Evolutionary conservation across 352 stramenopile genomes (phyloP).

Genomic region (Phytophthora ramorum): DNA sequence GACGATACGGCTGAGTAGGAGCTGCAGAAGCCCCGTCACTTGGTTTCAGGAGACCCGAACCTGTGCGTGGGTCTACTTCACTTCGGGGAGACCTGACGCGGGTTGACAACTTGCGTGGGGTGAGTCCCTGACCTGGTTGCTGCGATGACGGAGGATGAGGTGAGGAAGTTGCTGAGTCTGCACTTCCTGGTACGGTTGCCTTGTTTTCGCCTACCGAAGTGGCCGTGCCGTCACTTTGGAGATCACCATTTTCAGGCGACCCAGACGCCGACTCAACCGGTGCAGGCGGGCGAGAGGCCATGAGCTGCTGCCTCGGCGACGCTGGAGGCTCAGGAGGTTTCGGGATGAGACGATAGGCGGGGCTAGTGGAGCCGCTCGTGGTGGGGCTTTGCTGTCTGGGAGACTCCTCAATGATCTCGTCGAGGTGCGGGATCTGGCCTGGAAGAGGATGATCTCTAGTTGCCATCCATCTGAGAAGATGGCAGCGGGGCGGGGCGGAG

Average conservation of each 20-base stretch:
- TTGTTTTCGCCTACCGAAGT: background rate
- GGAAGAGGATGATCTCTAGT: slow-evolving; percentile 37
- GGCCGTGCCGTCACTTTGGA: background rate
- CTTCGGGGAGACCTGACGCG: slow-evolving; percentile 20
- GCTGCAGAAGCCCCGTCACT: slow-evolving; percentile 10
- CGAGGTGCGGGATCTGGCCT: slow-evolving; percentile 27
- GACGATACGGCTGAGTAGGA: slow-evolving; percentile 23
- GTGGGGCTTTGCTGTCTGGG: slow-evolving; percentile 13
- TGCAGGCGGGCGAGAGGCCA: slow-evolving; percentile 25
- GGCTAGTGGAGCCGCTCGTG: slow-evolving; percentile 23
- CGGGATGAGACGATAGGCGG: slow-evolving; percentile 24
- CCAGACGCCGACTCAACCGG: slow-evolving; percentile 13
- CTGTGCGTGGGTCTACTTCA: background rate
- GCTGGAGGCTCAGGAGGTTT: slow-evolving; percentile 13
- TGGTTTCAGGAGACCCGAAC: background rate
- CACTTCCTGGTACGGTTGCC: background rate
- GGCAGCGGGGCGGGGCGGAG: background rate
- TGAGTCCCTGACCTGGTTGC: background rate
- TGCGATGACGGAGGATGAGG: slow-evolving; percentile 2
- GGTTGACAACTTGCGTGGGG: slow-evolving; percentile 10
- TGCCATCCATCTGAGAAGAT: slow-evolving; percentile 40
- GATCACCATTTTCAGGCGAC: slow-evolving; percentile 11
- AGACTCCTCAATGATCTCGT: slow-evolving; percentile 32
- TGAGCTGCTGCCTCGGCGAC: slow-evolving; percentile 22
- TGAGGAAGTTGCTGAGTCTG: background rate